Evolutionary conservation across 495 filamentous ascomycete genomes (phyloP).

Genomic region (Achaetomiella virescens): DNA sequence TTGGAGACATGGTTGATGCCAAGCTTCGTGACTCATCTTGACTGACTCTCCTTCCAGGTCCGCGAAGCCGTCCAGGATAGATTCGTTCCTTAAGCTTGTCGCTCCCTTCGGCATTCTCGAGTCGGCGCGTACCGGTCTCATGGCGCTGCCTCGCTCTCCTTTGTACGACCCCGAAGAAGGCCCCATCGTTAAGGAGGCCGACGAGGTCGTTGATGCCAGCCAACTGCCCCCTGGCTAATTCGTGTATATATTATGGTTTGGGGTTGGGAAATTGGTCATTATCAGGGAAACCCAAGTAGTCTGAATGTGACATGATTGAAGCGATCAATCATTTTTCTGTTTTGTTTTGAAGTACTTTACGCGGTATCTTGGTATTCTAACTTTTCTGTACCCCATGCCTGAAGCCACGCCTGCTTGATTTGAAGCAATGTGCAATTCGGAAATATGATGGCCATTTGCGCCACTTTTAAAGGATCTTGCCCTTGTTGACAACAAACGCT

Average conservation of each 20-base stretch:
- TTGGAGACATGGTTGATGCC: not conserved
- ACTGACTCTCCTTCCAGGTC: constrained; percentile 47
- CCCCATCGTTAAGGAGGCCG: constrained; percentile 73
- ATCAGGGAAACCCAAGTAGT: constrained; percentile 3
- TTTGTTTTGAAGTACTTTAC: not conserved
- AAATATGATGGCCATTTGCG: constrained; percentile 5
- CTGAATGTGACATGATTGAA: not conserved
- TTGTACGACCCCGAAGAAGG: constrained; percentile 69
- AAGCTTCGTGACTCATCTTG: constrained; percentile 15
- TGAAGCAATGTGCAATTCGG: not conserved
- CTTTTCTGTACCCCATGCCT: constrained; percentile 12
- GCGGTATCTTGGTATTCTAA: constrained; percentile 1
- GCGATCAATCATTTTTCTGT: constrained; percentile 1
- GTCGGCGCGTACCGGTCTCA: constrained; percentile 87
- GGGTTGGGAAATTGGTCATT: not conserved
- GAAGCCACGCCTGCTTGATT: constrained; percentile 15
- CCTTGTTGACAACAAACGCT: constrained; percentile 86
- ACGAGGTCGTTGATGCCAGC: constrained; percentile 87
- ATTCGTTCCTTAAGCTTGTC: constrained; percentile 95
- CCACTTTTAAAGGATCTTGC: constrained; percentile 44
- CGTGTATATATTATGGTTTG: not conserved
- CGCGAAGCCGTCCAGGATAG: constrained; percentile 88
- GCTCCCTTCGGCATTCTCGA: constrained; percentile 95
- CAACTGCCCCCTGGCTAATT: constrained; percentile 84
- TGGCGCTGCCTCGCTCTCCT: constrained; percentile 92